Evolutionary conservation across 2,329 filamentous ascomycete species (phyloP), one percentile per base, ranked within the genome.

Genomic region (Colletotrichum gigasporum): DNA sequence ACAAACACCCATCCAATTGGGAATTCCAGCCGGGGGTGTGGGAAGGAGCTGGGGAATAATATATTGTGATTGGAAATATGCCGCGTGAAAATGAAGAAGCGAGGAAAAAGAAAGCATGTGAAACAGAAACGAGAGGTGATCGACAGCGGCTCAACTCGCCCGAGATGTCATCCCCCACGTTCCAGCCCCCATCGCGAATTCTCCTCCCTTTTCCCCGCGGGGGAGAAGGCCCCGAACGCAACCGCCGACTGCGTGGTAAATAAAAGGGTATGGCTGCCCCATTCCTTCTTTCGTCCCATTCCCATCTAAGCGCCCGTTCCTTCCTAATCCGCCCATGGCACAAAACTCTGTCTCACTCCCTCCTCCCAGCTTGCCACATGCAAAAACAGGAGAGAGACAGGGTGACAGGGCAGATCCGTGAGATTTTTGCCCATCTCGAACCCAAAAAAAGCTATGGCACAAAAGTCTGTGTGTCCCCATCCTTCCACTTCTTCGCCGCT

Each of bases 71-170:
- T n/a, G n/a, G n/a, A 12, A 44, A 20, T 14, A 44, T 22, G 11
- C 20, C 9, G 20, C 11, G 12, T 3, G 6, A 37, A 24, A 4
- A 37, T 11, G 7, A 30, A 9, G 7, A 35, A 7, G 26, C 22
- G 8, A 34, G 32, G 28, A 47, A 59, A 52, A 52, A 59, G 56
- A 59, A 41, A 59, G 24, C 45, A 60, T 48, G 47, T 47, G 37
- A 53, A 16, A 30, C n/a, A n/a, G n/a, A n/a, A n/a, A n/a, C n/a
- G n/a, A n/a, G 18, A 24, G 2, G 32, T 28, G 55, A 63, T 63
- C 60, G 47, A 53, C 60, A 63, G 60, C 60, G 60, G 60, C 60
- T 63, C 60, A 60, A 60, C 24, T 45, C 35, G 5, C 35, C 37
- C n/a, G n/a, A n/a, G 16, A 30, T 11, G 22, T 39, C 45, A 7